Conservation (phyloP, 441 rosid genomes). For the Populus hybrid region DNA sequence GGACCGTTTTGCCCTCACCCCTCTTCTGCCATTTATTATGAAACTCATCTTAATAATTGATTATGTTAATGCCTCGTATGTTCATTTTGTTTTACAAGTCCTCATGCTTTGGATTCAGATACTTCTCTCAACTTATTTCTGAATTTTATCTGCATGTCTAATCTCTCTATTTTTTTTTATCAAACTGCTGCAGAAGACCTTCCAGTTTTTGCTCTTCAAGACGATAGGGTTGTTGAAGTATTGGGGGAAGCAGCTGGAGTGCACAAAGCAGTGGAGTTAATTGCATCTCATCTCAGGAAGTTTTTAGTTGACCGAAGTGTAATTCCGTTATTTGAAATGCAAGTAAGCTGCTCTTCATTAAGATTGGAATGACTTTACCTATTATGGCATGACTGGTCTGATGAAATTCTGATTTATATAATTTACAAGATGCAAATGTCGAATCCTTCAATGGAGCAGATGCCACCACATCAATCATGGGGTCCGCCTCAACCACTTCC, state of each 20-base stretch:
- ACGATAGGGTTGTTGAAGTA: slow-evolving; percentile 95
- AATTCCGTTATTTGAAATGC: slow-evolving; percentile 81
- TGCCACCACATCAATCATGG: slow-evolving; percentile 89
- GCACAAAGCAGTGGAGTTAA: slow-evolving; percentile 87
- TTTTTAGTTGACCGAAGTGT: slow-evolving; percentile 94
- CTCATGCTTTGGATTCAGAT: background rate
- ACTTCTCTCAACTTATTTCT: background rate
- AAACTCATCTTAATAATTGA: background rate
- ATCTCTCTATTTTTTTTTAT: slow-evolving; percentile 1
- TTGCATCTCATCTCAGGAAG: slow-evolving; percentile 91
- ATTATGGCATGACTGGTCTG: slow-evolving; percentile 2
- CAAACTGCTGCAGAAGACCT: slow-evolving; percentile 66
- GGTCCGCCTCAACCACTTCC: slow-evolving; percentile 88
- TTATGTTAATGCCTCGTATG: background rate
- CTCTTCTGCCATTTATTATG: background rate
- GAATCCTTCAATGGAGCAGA: slow-evolving; percentile 73
- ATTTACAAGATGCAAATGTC: slow-evolving; percentile 73
- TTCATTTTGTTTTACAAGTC: background rate
- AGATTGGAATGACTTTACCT: background rate
- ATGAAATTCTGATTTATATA: slow-evolving; percentile 13
- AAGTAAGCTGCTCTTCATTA: slow-evolving; percentile 41
- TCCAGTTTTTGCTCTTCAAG: slow-evolving; percentile 93
- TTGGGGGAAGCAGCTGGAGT: slow-evolving; percentile 80
- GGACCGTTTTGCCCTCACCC: background rate
- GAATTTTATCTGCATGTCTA: background rate